Conservation (phyloP, 257 asterid genomes). For the Ocimum tenuiflorum region DNA sequence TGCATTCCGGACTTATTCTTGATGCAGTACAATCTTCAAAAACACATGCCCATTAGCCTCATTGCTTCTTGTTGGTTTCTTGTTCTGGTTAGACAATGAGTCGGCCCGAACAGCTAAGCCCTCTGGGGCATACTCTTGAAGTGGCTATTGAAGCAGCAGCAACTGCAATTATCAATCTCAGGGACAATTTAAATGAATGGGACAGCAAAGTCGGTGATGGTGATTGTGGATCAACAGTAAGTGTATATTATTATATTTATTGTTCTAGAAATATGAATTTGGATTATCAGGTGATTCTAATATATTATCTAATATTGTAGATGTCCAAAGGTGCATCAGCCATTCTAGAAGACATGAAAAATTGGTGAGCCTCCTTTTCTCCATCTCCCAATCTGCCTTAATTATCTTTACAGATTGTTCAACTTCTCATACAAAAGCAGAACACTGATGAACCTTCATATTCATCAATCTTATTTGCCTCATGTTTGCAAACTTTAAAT, state of each 20-base stretch:
- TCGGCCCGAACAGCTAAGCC: constrained; percentile 62
- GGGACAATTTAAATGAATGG: constrained; percentile 80
- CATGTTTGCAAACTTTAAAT: too few relatives aligned
- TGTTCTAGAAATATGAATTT: constrained; percentile 12
- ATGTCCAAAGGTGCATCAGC: constrained; percentile 88
- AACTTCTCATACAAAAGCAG: too few relatives aligned
- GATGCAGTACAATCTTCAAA: constrained; percentile 9
- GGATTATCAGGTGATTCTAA: constrained; percentile 3
- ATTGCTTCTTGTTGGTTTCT: constrained; percentile 19
- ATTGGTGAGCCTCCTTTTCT: constrained; percentile 41
- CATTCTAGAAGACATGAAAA: constrained; percentile 81
- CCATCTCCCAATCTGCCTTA: neutral
- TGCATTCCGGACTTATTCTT: constrained; percentile 6
- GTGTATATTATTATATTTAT: constrained; percentile 22
- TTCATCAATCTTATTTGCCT: too few relatives aligned
- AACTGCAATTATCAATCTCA: constrained; percentile 51
- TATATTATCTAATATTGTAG: constrained; percentile 35
- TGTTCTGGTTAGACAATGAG: constrained; percentile 41
- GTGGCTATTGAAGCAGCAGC: constrained; percentile 91
- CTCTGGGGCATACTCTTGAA: constrained; percentile 64
- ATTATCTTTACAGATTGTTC: neutral
- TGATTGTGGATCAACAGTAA: constrained; percentile 96
- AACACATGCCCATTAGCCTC: constrained; percentile 4
- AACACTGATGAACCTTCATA: too few relatives aligned
- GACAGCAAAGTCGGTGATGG: constrained; percentile 98